Evolutionary conservation across 495 filamentous ascomycete species (phyloP).

Genomic region (Xylaria curta): DNA sequence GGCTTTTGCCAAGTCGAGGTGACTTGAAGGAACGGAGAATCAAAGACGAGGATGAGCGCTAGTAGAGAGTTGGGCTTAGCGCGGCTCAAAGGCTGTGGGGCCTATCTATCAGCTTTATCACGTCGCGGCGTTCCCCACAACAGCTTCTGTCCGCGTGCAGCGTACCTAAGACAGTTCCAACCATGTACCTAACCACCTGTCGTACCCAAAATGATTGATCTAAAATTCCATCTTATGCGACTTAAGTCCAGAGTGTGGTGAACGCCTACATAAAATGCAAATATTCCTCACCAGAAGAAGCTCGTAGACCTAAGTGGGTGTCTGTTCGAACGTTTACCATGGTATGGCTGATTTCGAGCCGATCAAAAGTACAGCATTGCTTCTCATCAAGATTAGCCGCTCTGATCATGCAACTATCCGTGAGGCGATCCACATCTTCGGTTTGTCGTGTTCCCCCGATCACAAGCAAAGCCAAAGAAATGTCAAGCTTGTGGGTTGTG

Average conservation of each 20-base stretch:
- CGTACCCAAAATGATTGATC: neutral
- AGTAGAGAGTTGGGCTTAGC: constrained; percentile 26
- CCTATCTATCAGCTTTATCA: constrained; percentile 8
- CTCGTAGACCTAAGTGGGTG: too few species aligned
- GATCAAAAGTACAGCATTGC: neutral
- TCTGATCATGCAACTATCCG: neutral
- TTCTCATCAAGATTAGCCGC: neutral
- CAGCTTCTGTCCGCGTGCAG: neutral
- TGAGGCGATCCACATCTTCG: too few species aligned
- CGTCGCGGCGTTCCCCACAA: neutral
- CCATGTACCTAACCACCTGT: too few species aligned
- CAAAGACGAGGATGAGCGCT: constrained; percentile 25
- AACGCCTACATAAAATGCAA: too few species aligned
- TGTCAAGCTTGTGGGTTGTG: neutral
- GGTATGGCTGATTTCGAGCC: neutral
- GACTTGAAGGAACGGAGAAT: constrained; percentile 30
- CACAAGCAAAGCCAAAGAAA: neutral
- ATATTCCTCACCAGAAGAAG: too few species aligned
- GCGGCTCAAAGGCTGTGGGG: constrained; percentile 28
- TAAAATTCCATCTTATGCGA: too few species aligned
- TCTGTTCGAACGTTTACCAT: too few species aligned
- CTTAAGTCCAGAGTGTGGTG: neutral
- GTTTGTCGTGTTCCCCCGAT: too few species aligned
- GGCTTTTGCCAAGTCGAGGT: constrained; percentile 1
- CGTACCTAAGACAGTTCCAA: too few species aligned